phyloP scores from a whole-genome alignment of 495 filamentous ascomycete species.

The Terfezia claveryi region DNA sequence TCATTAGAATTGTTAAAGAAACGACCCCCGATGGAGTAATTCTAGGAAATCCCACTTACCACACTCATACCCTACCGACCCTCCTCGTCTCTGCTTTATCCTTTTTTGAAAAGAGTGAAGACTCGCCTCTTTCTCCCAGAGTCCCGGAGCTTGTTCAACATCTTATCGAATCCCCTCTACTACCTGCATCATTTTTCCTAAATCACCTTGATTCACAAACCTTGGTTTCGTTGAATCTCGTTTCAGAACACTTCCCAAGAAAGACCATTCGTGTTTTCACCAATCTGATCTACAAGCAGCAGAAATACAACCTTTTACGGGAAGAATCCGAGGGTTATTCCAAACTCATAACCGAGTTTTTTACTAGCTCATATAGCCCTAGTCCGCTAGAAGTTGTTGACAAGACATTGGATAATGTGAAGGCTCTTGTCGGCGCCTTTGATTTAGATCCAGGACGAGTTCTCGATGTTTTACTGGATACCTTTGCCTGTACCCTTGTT shows the following conservation, averaged over 20 bases:
- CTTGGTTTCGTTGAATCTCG: slow-evolving; percentile 50
- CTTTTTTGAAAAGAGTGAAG: slow-evolving; percentile 48
- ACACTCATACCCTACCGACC: slow-evolving; percentile 4
- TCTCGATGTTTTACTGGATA: slow-evolving; percentile 75
- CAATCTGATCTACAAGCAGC: slow-evolving; percentile 77
- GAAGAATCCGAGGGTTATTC: slow-evolving; percentile 92
- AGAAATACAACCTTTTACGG: slow-evolving; percentile 83
- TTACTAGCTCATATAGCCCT: slow-evolving; percentile 34
- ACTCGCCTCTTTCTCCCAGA: slow-evolving; percentile 21
- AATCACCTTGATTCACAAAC: slow-evolving; percentile 56
- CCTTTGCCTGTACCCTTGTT: slow-evolving; percentile 64
- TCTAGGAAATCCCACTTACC: slow-evolving; percentile 6
- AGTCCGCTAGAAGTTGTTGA: slow-evolving; percentile 34
- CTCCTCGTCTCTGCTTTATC: slow-evolving; percentile 68
- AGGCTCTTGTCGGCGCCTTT: slow-evolving; percentile 78
- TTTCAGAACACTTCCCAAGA: slow-evolving; percentile 63
- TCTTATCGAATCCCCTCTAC: slow-evolving; percentile 45
- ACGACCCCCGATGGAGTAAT: slow-evolving; percentile 20
- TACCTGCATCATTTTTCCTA: slow-evolving; percentile 54
- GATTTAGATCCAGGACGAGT: slow-evolving; percentile 87
- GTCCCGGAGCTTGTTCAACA: slow-evolving; percentile 22
- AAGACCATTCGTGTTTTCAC: slow-evolving; percentile 75
- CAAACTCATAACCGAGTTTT: slow-evolving; percentile 73
- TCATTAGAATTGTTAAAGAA: slow-evolving; percentile 50
- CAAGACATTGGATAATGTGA: slow-evolving; percentile 51